phyloP scores from a whole-genome alignment of 495 filamentous ascomycete genomes.

The Penicillium malachiteum region DNA sequence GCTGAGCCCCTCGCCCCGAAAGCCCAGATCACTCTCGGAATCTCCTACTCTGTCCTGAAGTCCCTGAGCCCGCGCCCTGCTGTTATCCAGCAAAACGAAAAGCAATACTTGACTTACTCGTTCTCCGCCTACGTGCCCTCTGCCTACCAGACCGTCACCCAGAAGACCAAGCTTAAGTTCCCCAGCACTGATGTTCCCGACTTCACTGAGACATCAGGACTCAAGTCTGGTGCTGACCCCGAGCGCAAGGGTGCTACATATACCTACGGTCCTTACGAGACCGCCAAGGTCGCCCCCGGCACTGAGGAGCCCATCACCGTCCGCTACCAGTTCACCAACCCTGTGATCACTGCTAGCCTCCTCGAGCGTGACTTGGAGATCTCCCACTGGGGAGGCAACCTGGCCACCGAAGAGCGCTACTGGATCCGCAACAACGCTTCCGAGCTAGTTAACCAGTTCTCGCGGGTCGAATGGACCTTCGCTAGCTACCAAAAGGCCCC shows the following conservation, averaged over 20 bases:
- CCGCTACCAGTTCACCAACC: constrained; percentile 95
- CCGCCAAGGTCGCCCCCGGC: constrained; percentile 64
- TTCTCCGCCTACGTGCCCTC: constrained; percentile 81
- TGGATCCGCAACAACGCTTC: constrained; percentile 84
- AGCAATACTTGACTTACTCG: constrained; percentile 80
- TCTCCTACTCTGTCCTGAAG: constrained; percentile 76
- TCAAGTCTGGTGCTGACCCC: constrained; percentile 69
- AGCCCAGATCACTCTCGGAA: constrained; percentile 78
- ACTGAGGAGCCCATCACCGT: constrained; percentile 69
- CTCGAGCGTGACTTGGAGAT: constrained; percentile 91
- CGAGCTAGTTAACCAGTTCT: constrained; percentile 79
- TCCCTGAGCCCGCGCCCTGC: constrained; percentile 77
- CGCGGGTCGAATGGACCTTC: constrained; percentile 77
- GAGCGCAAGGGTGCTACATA: constrained; percentile 80
- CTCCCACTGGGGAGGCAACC: constrained; percentile 96
- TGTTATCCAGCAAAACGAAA: constrained; percentile 72
- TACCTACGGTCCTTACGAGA: constrained; percentile 88
- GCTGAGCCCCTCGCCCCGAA: constrained; percentile 70
- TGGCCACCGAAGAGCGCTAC: constrained; percentile 93
- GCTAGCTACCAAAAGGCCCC: constrained; percentile 70
- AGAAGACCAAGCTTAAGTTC: constrained; percentile 96
- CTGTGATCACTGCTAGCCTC: constrained; percentile 69
- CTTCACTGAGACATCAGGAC: constrained; percentile 69
- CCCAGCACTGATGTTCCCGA: constrained; percentile 75
- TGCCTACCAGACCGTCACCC: constrained; percentile 79